These are phyloP conservation scores for Ceratocystis lukuohia DNA, from an alignment of 2,329 filamentous ascomycete species.

Conservation along the genomic window DNA sequence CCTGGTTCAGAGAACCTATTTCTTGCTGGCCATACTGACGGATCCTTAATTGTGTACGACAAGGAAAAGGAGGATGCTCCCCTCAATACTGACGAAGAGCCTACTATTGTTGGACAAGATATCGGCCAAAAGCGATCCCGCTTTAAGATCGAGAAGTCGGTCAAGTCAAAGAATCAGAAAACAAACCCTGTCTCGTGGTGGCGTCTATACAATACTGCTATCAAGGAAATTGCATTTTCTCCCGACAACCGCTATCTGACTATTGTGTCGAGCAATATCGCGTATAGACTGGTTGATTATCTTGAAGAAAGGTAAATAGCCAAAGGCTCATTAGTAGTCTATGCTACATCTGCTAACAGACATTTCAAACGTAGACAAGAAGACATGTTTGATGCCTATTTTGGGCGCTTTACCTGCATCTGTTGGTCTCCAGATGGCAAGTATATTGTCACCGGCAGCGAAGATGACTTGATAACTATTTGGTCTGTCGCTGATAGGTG, in stretches of 20 bases:
- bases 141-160: constrained; percentile 68
- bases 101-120: constrained; percentile 22
- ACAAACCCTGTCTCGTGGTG: constrained; percentile 82
- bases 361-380: constrained; percentile 47
- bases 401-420: constrained; percentile 81
- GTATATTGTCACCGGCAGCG: constrained; percentile 87
- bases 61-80: constrained; percentile 88
- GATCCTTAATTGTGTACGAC: constrained; percentile 83
- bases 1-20: constrained; percentile 90
- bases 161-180: constrained; percentile 88
- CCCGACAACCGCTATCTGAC: constrained; percentile 79
- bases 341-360: not conserved
- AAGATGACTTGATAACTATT: constrained; percentile 91
- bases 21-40: constrained; percentile 82
- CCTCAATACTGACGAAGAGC: constrained; percentile 57
- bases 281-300: constrained; percentile 81
- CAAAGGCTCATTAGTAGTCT: too few relatives aligned
- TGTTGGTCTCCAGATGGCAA: constrained; percentile 97
- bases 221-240: constrained; percentile 85
- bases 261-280: constrained; percentile 82
- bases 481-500: constrained; percentile 78
- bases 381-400: constrained; percentile 80
- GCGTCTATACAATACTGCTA: constrained; percentile 81
- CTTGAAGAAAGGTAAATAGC: constrained; percentile 63
- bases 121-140: constrained; percentile 33